These are phyloP conservation scores for Rhodofomes roseus DNA, from an alignment of 1,284 basidiomycete genomes.

Conservation along the genomic window DNA sequence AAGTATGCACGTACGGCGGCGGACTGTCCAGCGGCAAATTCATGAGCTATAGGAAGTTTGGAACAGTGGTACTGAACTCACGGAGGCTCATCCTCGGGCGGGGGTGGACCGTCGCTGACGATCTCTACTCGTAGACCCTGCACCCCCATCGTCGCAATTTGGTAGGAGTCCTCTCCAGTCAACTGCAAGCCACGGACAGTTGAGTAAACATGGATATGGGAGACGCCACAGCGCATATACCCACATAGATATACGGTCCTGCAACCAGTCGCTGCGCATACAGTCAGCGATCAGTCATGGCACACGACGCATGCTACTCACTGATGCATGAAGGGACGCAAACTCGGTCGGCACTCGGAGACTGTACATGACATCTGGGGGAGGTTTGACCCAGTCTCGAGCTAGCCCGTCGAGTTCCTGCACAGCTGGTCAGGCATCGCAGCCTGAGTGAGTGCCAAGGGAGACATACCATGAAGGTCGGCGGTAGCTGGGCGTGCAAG, in stretches of 20 bases:
- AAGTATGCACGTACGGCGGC: constrained; percentile 58
- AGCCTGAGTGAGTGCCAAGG: background rate
- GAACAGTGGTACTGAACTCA: constrained; percentile 36
- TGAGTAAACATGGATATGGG: background rate
- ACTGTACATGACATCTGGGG: constrained; percentile 67
- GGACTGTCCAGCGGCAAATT: constrained; percentile 36
- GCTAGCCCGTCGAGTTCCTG: constrained; percentile 76
- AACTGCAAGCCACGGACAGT: constrained; percentile 40
- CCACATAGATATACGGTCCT: constrained; percentile 74
- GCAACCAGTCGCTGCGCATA: constrained; percentile 63
- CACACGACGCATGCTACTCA: constrained; percentile 34
- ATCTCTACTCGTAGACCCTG: constrained; percentile 79
- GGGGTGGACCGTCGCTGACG: constrained; percentile 74
- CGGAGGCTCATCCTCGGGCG: constrained; percentile 71
- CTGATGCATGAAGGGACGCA: constrained; percentile 75
- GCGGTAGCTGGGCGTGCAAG: constrained; percentile 49
- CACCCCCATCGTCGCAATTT: constrained; percentile 75
- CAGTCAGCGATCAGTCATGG: constrained; percentile 12
- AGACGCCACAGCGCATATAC: constrained; percentile 22
- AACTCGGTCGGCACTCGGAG: constrained; percentile 79
- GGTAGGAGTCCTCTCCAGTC: constrained; percentile 77
- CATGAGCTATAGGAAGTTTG: background rate
- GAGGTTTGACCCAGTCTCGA: constrained; percentile 80
- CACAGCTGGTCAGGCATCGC: background rate
- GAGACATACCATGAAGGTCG: constrained; percentile 48